Evolutionary conservation across 2,329 filamentous ascomycete genomes (phyloP), one percentile per base, ranked within the genome.

Genomic region (Fonsecaea multimorphosa): DNA sequence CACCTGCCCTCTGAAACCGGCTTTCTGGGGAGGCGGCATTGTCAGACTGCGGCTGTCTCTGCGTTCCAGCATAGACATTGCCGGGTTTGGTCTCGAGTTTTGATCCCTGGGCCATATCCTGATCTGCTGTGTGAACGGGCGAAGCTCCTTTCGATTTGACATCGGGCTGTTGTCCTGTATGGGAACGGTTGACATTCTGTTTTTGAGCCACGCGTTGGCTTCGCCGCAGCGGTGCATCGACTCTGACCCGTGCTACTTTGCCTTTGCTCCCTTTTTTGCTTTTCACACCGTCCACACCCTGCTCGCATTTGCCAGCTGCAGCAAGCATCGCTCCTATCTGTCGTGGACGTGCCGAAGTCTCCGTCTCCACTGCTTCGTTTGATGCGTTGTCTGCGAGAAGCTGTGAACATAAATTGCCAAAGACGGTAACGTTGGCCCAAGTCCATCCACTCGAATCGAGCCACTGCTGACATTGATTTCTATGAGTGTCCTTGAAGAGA

Each of bases 391-490:
- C 29, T 40, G 65, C 58, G 16, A 52, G 14, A 32, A 65, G n/a
- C 29, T 69, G 65, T 29, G 67, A 67, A 56, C 62, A 63, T n/a
- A 61, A 12, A 19, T 52, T 27, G 3, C 60, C 58, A 51, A 69
- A 71, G 3, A 49, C 40, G 49, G 44, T 56, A 22, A 71, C 22
- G 38, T 63, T 71, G 27, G 63, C 63, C 69, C 69, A 71, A 9
- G 49, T 66, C 69, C 69, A 71, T 11, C 67, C 69, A 44, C 61
- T 64, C 9, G 34, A 52, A n/a, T 69, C 67, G 14, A 71, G 63
- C 63, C 61, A 71, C 34, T 69, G 65, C 27, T 55, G 65, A 60
- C 67, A 69, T 57, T 71, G 69, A 51, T 54, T 62, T 36, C 51
- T 63, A 27, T 68, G 65, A n/a, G 19, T 44, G 3, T 32, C 51